phyloP scores from a whole-genome alignment of 1,284 basidiomycete genomes.

The Anthracocystis walkeri region DNA sequence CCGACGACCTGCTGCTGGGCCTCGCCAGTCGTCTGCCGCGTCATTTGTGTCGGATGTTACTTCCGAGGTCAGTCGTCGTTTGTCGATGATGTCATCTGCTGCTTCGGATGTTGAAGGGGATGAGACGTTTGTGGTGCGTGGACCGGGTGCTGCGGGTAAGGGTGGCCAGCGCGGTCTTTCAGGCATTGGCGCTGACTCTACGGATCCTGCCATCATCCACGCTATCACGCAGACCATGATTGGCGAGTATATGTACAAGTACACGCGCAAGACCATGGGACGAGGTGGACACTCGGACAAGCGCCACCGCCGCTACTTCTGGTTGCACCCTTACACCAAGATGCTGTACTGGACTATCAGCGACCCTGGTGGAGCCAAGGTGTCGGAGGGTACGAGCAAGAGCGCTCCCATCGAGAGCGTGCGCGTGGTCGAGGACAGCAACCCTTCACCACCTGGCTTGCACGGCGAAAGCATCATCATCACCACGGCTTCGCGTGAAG shows the following conservation, averaged over 20 bases:
- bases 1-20: conserved; percentile 33
- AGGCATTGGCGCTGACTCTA: conserved; percentile 40
- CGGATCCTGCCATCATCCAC: conserved; percentile 75
- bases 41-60: conserved; percentile 64
- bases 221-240: conserved; percentile 99
- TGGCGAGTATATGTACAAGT: conserved; percentile 98
- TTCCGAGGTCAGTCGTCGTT: conserved; percentile 54
- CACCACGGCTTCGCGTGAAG: conserved; percentile 90
- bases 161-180: conserved; percentile 28
- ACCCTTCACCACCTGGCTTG: conserved; percentile 91
- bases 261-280: conserved; percentile 89
- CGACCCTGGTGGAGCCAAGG: conserved; percentile 88
- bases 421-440: conserved; percentile 87
- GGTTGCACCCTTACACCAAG: conserved; percentile 98
- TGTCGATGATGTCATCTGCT: conserved; percentile 54
- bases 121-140: conserved; percentile 38
- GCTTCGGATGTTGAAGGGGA: conserved; percentile 47
- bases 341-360: conserved; percentile 96
- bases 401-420: conserved; percentile 97
- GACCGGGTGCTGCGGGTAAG: conserved; percentile 16
- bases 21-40: conserved; percentile 51
- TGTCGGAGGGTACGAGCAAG: conserved; percentile 92
- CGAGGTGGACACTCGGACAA: conserved; percentile 86
- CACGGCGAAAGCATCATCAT: conserved; percentile 93
- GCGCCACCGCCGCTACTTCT: conserved; percentile 96